phyloP scores from a whole-genome alignment of 176 grass and related monocot species.

The Melocanna baccifera region DNA sequence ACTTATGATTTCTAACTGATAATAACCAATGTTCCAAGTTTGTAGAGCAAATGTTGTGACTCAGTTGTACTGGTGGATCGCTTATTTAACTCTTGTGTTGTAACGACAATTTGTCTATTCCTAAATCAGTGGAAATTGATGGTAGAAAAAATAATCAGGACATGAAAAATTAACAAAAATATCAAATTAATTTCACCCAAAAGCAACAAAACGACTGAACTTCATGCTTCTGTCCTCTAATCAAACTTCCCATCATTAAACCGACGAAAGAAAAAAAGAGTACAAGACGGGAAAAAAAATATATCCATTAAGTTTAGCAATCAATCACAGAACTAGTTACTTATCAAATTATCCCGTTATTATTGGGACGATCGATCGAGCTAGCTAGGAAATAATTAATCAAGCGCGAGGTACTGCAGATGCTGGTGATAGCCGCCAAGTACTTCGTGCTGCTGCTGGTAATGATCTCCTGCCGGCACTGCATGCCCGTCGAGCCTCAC shows the following conservation, averaged over 20 bases:
- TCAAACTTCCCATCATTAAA: not conserved
- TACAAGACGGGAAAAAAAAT: not conserved
- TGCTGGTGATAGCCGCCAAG: slow-evolving; percentile 38
- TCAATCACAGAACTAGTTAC: not conserved
- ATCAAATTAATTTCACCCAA: not conserved
- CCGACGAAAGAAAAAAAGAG: not conserved
- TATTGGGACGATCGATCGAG: not conserved
- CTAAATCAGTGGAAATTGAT: not conserved
- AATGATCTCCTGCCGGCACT: slow-evolving; percentile 24
- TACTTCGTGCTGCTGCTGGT: slow-evolving; percentile 18
- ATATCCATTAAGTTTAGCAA: not conserved
- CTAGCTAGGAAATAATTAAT: not conserved
- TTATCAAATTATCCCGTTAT: not conserved
- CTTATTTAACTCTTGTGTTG: not conserved
- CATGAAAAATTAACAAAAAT: not conserved
- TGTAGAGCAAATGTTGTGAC: too few relatives aligned
- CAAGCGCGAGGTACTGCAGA: slow-evolving; percentile 57
- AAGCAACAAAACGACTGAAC: not conserved
- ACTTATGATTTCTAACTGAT: too few relatives aligned
- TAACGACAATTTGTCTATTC: not conserved
- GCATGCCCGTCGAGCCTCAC: slow-evolving; percentile 25
- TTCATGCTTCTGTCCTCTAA: not conserved
- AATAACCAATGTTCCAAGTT: too few relatives aligned
- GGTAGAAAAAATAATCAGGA: too few relatives aligned
- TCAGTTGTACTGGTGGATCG: too few relatives aligned